A percentile compares a stretch with the other conserved stretches of the same genome.
Conservation (phyloP, 139 green algal species). For the Chlorella sp. region DNA sequence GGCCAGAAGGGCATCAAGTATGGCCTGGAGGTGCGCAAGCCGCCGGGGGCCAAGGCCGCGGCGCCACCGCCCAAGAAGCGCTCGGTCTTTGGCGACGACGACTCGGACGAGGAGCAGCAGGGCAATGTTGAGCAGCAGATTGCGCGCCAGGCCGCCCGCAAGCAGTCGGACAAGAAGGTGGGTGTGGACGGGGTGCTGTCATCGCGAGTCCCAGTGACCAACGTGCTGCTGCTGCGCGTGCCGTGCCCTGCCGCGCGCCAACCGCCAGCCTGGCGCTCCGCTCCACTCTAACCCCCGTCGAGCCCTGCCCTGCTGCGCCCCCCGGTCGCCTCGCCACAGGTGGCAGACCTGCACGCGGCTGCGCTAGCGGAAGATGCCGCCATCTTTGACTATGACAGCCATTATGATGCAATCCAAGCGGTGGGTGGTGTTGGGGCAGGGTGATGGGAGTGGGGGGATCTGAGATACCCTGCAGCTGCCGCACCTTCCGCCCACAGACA, state of each 20-base stretch:
- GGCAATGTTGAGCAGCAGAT: slow-evolving; percentile 66
- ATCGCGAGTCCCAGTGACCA: too few species aligned
- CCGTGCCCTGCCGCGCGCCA: too few species aligned
- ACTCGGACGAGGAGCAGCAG: slow-evolving; percentile 63
- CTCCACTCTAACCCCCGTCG: too few species aligned
- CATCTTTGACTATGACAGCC: slow-evolving; percentile 95
- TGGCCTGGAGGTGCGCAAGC: slow-evolving; percentile 64
- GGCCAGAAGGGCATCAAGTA: slow-evolving; percentile 86
- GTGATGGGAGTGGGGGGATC: neutral
- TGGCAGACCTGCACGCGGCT: slow-evolving; percentile 77
- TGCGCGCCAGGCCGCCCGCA: slow-evolving; percentile 73
- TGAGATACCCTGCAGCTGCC: too few species aligned
- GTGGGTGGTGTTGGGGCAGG: neutral
- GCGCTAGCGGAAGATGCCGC: slow-evolving; percentile 90
- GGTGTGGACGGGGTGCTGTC: too few species aligned
- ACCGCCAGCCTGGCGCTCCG: too few species aligned
- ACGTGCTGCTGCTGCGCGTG: too few species aligned
- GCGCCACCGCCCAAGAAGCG: slow-evolving; percentile 12
- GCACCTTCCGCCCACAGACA: too few species aligned
- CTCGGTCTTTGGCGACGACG: slow-evolving; percentile 71
- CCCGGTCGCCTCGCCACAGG: slow-evolving; percentile 47
- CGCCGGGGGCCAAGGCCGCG: slow-evolving; percentile 40
- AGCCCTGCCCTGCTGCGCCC: too few species aligned
- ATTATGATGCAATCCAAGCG: slow-evolving; percentile 89
- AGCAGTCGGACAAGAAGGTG: slow-evolving; percentile 63